Evolutionary conservation across 768 basidiomycete genomes (phyloP), one percentile per base, ranked within the genome.

Genomic region (Leucosporidium yakuticum): DNA sequence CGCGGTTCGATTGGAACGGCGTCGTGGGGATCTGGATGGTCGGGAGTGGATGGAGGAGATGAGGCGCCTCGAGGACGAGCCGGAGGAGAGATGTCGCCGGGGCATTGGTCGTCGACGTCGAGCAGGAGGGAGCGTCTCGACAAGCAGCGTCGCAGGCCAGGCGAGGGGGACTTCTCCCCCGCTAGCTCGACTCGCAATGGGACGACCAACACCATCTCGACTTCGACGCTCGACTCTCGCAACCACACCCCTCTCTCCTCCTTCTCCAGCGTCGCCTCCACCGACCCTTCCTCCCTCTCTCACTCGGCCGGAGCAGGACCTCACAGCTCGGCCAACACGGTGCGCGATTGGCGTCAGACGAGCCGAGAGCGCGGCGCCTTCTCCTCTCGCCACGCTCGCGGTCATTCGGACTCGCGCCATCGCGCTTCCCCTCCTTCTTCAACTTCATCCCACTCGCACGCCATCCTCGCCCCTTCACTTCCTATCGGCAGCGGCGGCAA

Each of bases 81-180:
- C 31, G 39, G 59, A 19, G 55, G 53, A 21, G 64, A 58, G 50
- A 62, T 63, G 57, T 60, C 58, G 39, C 58, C 58, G 4, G 71
- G 63, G 27, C 71, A 75, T 65, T 75, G 74, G 74, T 62, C 67
- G 19, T 72, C 70, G 12, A 69, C 74, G 0, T 64, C 65, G 31
- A 65, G 67, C 12, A 48, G 74, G 12, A 60, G 74, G 7, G 70
- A 69, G 23, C 56, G 74, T 0, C 69, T 75, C 59, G 68, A 71
- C 56, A 58, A 61, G 50, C 70, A 23, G 34, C 32, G 55, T 5
- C n/a, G 59, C 14, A 7, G 39, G 17, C 39, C 39, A 44, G 2
- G 36, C 7, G 23, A 14, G 9, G 23, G 32, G 56, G 70, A 71
- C 54, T 67, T 71, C n/a, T 60, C 70, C 7, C 67, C 70, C 7